Conservation (phyloP, 768 basidiomycete genomes). For the Suillus weaverae region DNA sequence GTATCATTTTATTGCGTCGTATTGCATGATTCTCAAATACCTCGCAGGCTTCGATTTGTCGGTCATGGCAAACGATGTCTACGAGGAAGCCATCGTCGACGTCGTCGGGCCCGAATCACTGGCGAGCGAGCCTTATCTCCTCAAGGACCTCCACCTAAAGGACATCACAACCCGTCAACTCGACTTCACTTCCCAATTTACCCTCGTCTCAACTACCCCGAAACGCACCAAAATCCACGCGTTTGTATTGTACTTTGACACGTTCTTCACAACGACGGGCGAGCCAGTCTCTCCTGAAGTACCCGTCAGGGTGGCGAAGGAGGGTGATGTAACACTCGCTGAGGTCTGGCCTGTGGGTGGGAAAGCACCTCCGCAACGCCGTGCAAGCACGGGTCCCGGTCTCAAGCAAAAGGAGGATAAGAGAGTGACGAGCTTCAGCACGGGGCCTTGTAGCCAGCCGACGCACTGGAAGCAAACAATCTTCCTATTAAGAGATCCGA, state of each 20-base stretch:
- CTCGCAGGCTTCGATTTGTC: constrained; percentile 81
- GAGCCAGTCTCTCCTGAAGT: constrained; percentile 51
- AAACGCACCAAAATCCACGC: constrained; percentile 69
- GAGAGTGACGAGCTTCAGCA: constrained; percentile 75
- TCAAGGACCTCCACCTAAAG: constrained; percentile 79
- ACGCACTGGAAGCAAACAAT: constrained; percentile 98
- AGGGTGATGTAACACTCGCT: constrained; percentile 61
- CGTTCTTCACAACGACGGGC: constrained; percentile 76
- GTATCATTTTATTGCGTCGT: constrained; percentile 15
- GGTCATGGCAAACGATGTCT: constrained; percentile 73
- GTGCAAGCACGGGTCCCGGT: constrained; percentile 52
- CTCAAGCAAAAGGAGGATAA: constrained; percentile 42
- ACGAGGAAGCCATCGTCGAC: constrained; percentile 83
- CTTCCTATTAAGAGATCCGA: constrained; percentile 80
- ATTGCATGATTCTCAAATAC: neutral
- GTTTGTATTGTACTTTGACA: constrained; percentile 93
- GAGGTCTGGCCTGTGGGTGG: constrained; percentile 82
- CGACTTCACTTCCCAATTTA: constrained; percentile 78
- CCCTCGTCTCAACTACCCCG: constrained; percentile 59
- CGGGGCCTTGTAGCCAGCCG: constrained; percentile 80
- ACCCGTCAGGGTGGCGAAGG: constrained; percentile 54
- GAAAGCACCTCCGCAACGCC: constrained; percentile 56
- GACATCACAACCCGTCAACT: constrained; percentile 68
- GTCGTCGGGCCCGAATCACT: constrained; percentile 66
- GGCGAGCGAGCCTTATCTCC: constrained; percentile 56